Conservation (phyloP, 2,329 filamentous ascomycete genomes). For the Ophiostoma novo-ulmi region DNA sequence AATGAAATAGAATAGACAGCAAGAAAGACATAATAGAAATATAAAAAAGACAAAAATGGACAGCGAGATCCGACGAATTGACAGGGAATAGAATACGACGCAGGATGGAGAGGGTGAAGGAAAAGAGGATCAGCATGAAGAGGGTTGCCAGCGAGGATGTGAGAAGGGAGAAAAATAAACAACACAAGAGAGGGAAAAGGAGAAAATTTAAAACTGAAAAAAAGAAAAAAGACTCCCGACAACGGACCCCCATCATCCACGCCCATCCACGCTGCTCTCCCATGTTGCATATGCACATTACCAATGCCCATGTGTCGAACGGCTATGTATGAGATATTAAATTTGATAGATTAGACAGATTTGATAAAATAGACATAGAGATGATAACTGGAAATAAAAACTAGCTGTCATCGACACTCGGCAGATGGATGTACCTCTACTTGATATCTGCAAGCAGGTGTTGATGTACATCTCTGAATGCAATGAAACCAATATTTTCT, state of each 20-base stretch:
- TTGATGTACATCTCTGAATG: too few relatives aligned
- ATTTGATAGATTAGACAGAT: background rate
- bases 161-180: background rate
- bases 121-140: background rate
- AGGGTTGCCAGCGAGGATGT: background rate
- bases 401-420: background rate
- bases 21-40: background rate
- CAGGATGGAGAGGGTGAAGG: background rate
- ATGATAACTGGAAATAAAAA: background rate
- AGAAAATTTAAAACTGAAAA: background rate
- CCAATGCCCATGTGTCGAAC: conserved; percentile 5
- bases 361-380: too few relatives aligned
- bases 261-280: background rate
- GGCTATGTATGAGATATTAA: background rate
- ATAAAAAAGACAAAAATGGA: background rate
- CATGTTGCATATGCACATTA: conserved; percentile 7
- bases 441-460: too few relatives aligned
- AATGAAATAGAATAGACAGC: background rate
- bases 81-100: background rate
- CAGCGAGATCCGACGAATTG: background rate
- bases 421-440: background rate
- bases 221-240: background rate
- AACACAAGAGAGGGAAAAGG: background rate
- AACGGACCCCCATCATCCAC: conserved; percentile 3
- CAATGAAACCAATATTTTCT: too few relatives aligned